Evolutionary conservation across 257 asterid species (phyloP).

Genomic region (Nicotiana obtusifolia): DNA sequence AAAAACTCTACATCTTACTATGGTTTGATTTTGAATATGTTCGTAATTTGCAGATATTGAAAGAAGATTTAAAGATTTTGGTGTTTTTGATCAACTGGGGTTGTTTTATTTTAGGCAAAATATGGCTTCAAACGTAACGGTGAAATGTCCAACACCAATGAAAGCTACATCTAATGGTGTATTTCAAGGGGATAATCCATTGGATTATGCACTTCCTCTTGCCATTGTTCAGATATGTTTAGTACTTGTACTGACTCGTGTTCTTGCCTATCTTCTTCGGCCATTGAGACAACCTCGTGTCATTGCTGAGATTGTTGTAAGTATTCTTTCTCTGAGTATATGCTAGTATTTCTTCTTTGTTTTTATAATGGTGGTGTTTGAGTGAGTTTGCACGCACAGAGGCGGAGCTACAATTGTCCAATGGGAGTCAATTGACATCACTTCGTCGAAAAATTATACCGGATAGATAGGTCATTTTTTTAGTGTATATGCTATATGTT

Average conservation of each 20-base stretch:
- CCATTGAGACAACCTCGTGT: conserved; percentile 82
- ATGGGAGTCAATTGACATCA: no score
- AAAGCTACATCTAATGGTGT: conserved; percentile 69
- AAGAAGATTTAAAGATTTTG: conserved; percentile 3
- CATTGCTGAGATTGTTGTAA: conserved; percentile 68
- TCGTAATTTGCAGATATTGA: conserved; percentile 14
- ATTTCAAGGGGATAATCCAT: conserved; percentile 75
- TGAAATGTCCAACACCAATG: conserved; percentile 51
- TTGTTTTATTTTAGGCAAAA: background rate
- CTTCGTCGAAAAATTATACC: no score
- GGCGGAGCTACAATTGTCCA: no score
- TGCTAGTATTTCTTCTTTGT: background rate
- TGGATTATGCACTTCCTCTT: conserved; percentile 66
- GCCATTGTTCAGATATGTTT: conserved; percentile 58
- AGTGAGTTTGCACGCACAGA: no score
- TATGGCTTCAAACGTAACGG: conserved; percentile 22
- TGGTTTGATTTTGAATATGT: background rate
- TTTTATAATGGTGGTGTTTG: no score
- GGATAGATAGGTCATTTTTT: no score
- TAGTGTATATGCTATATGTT: no score
- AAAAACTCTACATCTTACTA: background rate
- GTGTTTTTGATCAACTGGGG: background rate
- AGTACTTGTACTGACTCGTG: conserved; percentile 54
- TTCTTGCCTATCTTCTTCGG: conserved; percentile 48
- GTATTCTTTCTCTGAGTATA: conserved; percentile 8